Evolutionary conservation across 176 grass and related monocot species (phyloP).

Genomic region (Rhynchospora breviuscula): DNA sequence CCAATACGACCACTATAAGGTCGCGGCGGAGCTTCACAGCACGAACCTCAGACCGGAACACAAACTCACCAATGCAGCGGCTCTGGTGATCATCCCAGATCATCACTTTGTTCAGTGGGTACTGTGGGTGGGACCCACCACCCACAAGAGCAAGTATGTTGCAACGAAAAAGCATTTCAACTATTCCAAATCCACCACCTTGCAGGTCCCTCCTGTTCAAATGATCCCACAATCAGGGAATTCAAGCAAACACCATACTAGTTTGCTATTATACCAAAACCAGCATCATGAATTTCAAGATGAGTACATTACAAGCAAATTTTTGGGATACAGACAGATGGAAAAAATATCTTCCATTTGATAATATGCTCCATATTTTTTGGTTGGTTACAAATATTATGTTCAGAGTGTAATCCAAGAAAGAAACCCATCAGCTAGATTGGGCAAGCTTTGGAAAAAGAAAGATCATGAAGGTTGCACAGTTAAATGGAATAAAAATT

Average conservation of each 20-base stretch:
- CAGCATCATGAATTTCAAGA: slow-evolving; percentile 26
- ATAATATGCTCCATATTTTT: slow-evolving; percentile 20
- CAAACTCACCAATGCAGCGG: slow-evolving; percentile 77
- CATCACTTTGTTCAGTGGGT: slow-evolving; percentile 85
- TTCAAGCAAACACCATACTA: slow-evolving; percentile 46
- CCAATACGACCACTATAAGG: slow-evolving; percentile 32
- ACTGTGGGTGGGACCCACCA: slow-evolving; percentile 57
- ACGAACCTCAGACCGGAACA: slow-evolving; percentile 70
- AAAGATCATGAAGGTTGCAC: neutral
- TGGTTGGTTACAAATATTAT: slow-evolving; percentile 51
- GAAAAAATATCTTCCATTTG: neutral
- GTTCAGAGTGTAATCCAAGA: neutral
- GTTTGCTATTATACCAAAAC: slow-evolving; percentile 34
- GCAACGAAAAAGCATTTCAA: slow-evolving; percentile 93
- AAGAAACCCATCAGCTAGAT: neutral
- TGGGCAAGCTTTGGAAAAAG: neutral
- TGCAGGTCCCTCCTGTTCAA: slow-evolving; percentile 84
- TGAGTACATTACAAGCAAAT: neutral
- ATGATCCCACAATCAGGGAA: slow-evolving; percentile 46
- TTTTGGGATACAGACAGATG: neutral
- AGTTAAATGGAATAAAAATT: neutral
- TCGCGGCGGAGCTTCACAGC: slow-evolving; percentile 28
- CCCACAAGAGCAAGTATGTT: slow-evolving; percentile 96
- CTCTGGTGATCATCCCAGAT: slow-evolving; percentile 98
- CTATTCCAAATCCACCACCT: slow-evolving; percentile 80